Conservation (phyloP, 441 rosid species). For the Breynia disticha region DNA sequence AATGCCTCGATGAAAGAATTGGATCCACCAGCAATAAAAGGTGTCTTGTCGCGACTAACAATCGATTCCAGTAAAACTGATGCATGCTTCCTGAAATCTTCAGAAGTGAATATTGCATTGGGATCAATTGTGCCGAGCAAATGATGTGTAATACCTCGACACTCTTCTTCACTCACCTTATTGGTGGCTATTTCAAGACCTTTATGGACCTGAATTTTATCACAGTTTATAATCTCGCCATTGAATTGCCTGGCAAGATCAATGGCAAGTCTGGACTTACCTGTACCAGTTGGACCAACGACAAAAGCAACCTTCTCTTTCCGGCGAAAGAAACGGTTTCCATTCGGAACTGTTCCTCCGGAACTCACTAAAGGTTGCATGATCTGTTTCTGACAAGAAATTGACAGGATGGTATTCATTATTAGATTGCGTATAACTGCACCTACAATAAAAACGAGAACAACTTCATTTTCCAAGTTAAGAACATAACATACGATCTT, state of each 20-base stretch:
- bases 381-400: conserved; percentile 40
- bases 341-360: conserved; percentile 22
- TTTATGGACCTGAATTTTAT: conserved; percentile 69
- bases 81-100: conserved; percentile 37
- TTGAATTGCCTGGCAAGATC: conserved; percentile 55
- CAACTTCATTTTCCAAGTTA: background rate
- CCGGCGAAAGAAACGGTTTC: conserved; percentile 35
- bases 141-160: conserved; percentile 65
- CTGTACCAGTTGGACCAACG: conserved; percentile 72
- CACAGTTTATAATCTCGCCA: conserved; percentile 64
- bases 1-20: conserved; percentile 60
- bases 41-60: conserved; percentile 30
- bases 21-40: conserved; percentile 69
- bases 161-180: conserved; percentile 57
- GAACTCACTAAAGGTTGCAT: conserved; percentile 46
- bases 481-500: no score
- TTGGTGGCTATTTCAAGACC: conserved; percentile 62
- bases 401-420: conserved; percentile 33
- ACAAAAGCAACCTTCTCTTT: conserved; percentile 64
- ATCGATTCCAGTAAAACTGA: conserved; percentile 31
- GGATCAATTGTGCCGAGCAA: conserved; percentile 44
- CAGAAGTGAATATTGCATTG: conserved; percentile 30
- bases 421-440: background rate
- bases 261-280: conserved; percentile 71
- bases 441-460: conserved; percentile 3